Base-by-base conservation (phyloP, 1,284 basidiomycete genomes). In the Amylostereum areolatum region DNA sequence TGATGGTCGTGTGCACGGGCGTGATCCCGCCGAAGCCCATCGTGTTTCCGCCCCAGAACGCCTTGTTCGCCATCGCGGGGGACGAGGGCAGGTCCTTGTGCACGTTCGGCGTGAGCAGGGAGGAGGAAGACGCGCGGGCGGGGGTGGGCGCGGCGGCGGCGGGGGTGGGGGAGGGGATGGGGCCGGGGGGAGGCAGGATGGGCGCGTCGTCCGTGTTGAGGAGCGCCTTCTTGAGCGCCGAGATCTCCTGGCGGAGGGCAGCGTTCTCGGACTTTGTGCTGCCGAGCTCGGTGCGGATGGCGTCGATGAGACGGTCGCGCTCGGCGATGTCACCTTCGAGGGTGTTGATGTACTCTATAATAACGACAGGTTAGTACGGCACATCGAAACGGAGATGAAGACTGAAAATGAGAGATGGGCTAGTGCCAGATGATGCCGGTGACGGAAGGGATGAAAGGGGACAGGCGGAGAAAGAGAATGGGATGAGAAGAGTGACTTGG, bases 291-390 rank as follows among this genome's bases (percentile, higher is more conserved):
- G 83, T 77, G 49, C 90, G 84, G 59, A 98, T 90, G 28, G 88
- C 85, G 56, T 91, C 85, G 58, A 99, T 90, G 52, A 97, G 80
- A 28, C 81, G 75, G 70, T 99, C 96, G 37, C 96, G 85, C 61
- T 96, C 91, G 32, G 89, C 87, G 60, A 98, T 91, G 67, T 97
- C 92, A 44, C 85, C 87, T 68, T 98, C 96, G 48, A 97, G 83
- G 0, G 92, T 92, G 5, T 86, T 79, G 55, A 97, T 96, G 67
- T 97, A 96, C 68, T 97, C 94, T 88, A 54, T 33, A 27, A 10
- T 7, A 6, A 43, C 6, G 29, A 18, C 8, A 46, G n/a, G n/a
- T 45, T 45, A 51, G 48, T 49, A 39, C 55, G 35, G 57, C 48
- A 56, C 48, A 51, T n/a, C n/a, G n/a, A n/a, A n/a, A n/a, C n/a